Evolutionary conservation across 345 rosid genomes (phyloP).

Genomic region (Populus euphratica): DNA sequence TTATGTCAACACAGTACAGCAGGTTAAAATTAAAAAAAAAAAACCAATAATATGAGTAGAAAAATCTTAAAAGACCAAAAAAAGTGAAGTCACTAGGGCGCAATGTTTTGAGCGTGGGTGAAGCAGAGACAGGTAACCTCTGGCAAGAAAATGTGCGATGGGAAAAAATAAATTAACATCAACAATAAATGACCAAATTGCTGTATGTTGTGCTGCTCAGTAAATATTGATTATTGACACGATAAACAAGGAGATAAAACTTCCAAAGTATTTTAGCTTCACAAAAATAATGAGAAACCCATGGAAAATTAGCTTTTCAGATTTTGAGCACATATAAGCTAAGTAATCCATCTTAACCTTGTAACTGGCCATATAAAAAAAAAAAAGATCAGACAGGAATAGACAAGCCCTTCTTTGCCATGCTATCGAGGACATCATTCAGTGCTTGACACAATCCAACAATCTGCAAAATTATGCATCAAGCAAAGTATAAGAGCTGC

Average conservation of each 20-base stretch:
- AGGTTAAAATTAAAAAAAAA: too few relatives aligned
- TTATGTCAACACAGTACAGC: too few relatives aligned
- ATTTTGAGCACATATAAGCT: neutral
- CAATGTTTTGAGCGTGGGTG: too few relatives aligned
- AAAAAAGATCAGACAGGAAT: constrained; percentile 60
- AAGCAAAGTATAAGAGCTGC: neutral
- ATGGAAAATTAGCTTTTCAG: constrained; percentile 1
- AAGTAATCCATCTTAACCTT: constrained; percentile 1
- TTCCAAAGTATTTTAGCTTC: neutral
- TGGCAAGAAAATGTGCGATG: neutral
- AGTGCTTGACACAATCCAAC: constrained; percentile 90
- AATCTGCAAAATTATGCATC: constrained; percentile 46
- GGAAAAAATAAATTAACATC: neutral
- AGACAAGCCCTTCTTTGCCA: constrained; percentile 84
- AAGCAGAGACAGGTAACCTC: neutral
- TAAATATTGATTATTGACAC: neutral
- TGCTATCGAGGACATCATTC: constrained; percentile 81
- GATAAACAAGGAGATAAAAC: neutral
- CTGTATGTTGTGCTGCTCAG: neutral
- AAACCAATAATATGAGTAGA: too few relatives aligned
- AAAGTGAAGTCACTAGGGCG: too few relatives aligned
- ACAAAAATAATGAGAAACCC: constrained; percentile 1
- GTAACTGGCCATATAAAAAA: neutral
- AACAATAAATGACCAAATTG: neutral
- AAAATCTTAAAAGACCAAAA: too few relatives aligned